These are phyloP conservation scores for Tolypocladium nubicola DNA, from an alignment of 2,329 filamentous ascomycete species.

Conservation along the genomic window DNA sequence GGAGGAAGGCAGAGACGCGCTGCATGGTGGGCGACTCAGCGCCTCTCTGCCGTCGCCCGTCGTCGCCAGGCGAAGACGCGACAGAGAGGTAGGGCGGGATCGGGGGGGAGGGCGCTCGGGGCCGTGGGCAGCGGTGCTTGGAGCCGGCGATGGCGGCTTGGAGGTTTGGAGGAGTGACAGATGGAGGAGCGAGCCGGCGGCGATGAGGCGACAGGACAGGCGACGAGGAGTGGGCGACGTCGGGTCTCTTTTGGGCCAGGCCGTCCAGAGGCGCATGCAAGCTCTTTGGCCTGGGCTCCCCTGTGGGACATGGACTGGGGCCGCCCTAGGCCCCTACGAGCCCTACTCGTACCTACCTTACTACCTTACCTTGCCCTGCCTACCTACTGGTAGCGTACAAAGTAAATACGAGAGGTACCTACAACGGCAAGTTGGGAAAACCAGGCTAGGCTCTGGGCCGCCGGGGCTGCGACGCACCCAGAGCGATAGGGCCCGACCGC, in stretches of 20 bases:
- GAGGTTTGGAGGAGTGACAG: neutral
- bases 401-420: no score
- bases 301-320: neutral
- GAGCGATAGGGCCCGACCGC: no score
- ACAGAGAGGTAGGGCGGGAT: conserved; percentile 16
- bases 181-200: neutral
- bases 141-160: neutral
- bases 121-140: neutral
- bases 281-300: neutral
- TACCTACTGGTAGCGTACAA: no score
- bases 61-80: conserved; percentile 19
- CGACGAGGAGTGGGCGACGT: neutral
- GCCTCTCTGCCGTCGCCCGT: conserved; percentile 23
- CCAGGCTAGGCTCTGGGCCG: no score
- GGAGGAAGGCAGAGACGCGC: conserved; percentile 32
- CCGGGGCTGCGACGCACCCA: no score
- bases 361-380: no score
- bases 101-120: conserved; percentile 5
- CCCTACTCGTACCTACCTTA: no score
- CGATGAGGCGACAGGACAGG: neutral
- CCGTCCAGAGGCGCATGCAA: neutral
- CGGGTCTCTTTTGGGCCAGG: neutral
- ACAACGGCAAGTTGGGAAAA: no score
- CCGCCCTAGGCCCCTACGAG: neutral
- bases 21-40: conserved; percentile 26